Conservation (phyloP, 805 yeast genomes). For the Pichia californica region DNA sequence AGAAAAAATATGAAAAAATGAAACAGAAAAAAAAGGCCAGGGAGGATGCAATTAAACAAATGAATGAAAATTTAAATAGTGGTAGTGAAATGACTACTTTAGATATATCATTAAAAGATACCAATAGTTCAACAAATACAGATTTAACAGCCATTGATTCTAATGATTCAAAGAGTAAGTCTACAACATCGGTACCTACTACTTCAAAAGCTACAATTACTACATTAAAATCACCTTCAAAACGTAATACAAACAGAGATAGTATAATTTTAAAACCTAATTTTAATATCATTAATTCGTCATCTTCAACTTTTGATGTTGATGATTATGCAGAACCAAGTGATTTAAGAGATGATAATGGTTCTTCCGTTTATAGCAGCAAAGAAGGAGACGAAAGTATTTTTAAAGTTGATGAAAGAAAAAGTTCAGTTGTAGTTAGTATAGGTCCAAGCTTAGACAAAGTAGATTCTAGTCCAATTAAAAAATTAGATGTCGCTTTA, state of each 20-base stretch:
- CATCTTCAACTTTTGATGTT: conserved; percentile 13
- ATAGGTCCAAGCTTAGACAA: not conserved
- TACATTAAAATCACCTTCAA: not conserved
- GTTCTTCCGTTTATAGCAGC: conserved; percentile 5
- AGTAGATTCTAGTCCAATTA: conserved; percentile 6
- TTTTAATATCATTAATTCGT: not conserved
- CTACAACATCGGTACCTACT: not conserved
- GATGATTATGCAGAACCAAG: conserved; percentile 9
- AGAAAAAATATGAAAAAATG: conserved; percentile 54
- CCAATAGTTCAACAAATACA: not conserved
- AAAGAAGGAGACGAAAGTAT: not conserved
- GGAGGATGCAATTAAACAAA: conserved; percentile 4
- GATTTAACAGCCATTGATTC: not conserved
- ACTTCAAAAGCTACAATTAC: not conserved
- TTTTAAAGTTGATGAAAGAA: not conserved
- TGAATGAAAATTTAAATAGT: not conserved
- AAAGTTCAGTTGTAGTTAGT: not conserved
- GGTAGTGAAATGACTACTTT: too few relatives aligned
- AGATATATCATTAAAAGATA: not conserved
- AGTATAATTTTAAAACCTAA: not conserved
- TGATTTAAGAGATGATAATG: not conserved
- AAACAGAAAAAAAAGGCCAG: conserved; percentile 25
- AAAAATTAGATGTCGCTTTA: conserved; percentile 5
- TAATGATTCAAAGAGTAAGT: not conserved
- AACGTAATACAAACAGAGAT: not conserved